Evolutionary conservation across 148 eudicot genomes (phyloP).

Genomic region (Pouteria glomerata): DNA sequence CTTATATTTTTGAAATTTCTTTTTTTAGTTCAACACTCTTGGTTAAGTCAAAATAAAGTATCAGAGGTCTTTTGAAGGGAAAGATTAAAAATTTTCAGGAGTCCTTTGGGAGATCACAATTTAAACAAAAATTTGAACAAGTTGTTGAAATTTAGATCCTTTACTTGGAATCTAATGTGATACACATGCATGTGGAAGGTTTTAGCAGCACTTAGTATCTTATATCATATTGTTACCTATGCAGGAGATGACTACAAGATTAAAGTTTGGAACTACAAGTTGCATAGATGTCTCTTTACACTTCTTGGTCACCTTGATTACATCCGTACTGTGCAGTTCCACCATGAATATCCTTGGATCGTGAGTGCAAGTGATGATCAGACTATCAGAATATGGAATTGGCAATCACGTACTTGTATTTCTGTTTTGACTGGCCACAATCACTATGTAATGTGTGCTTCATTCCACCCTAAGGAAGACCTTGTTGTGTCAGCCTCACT

Average conservation of each 20-base stretch:
- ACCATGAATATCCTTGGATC: slow-evolving; percentile 61
- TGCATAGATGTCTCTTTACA: slow-evolving; percentile 83
- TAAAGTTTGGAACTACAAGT: slow-evolving; percentile 94
- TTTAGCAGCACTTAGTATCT: neutral
- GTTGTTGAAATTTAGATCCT: neutral
- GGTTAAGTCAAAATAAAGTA: neutral
- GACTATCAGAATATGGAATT: slow-evolving; percentile 84
- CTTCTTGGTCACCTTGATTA: slow-evolving; percentile 85
- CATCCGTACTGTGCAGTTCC: slow-evolving; percentile 62
- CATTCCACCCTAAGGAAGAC: slow-evolving; percentile 93
- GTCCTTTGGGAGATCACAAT: neutral
- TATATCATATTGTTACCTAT: slow-evolving; percentile 12
- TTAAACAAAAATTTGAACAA: neutral
- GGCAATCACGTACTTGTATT: slow-evolving; percentile 96
- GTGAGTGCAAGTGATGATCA: slow-evolving; percentile 73
- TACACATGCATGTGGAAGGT: neutral
- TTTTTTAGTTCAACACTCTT: neutral
- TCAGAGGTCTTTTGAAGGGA: neutral
- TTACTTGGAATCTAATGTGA: neutral
- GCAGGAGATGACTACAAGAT: slow-evolving; percentile 97
- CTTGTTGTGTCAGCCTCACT: slow-evolving; percentile 93
- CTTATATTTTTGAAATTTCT: neutral
- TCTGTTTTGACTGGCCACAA: slow-evolving; percentile 96
- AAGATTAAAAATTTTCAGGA: neutral
- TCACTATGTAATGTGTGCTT: slow-evolving; percentile 96